A percentile compares a stretch with the other conserved stretches of the same genome.
These are phyloP conservation scores for Globisporangium cylindrosporum DNA, from an alignment of 352 stramenopile species.

Conservation along the genomic window DNA sequence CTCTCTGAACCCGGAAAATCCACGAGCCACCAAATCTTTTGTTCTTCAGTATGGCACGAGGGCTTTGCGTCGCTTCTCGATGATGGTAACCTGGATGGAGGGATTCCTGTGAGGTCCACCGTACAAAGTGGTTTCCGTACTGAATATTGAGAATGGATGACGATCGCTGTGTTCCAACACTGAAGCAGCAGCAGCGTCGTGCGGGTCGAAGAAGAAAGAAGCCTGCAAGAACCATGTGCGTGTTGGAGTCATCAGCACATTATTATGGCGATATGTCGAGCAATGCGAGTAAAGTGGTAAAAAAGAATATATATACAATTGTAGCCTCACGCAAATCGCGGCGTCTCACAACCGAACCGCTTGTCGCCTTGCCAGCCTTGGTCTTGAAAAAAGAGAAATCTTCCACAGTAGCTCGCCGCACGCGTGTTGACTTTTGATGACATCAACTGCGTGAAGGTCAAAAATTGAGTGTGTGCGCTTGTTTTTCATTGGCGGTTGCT, in stretches of 20 bases:
- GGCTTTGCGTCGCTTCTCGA: no score
- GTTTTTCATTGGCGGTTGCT: not conserved
- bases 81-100: no score
- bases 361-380: not conserved
- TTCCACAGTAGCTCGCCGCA: not conserved
- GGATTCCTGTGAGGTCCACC: no score
- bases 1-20: no score
- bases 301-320: conserved; percentile 9
- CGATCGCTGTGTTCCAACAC: no score
- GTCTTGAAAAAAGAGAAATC: not conserved
- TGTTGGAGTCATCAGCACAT: not conserved
- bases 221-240: no score
- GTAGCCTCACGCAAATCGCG: not conserved
- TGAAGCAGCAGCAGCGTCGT: no score
- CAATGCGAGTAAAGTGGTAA: not conserved
- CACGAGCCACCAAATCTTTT: no score
- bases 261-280: not conserved
- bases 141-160: no score
- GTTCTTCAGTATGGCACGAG: no score
- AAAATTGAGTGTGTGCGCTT: conserved; percentile 1
- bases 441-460: not conserved
- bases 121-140: no score
- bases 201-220: no score
- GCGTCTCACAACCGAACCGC: not conserved
- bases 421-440: not conserved